Evolutionary conservation across 1,284 basidiomycete genomes (phyloP).

Genomic region (Coniophora puteana): DNA sequence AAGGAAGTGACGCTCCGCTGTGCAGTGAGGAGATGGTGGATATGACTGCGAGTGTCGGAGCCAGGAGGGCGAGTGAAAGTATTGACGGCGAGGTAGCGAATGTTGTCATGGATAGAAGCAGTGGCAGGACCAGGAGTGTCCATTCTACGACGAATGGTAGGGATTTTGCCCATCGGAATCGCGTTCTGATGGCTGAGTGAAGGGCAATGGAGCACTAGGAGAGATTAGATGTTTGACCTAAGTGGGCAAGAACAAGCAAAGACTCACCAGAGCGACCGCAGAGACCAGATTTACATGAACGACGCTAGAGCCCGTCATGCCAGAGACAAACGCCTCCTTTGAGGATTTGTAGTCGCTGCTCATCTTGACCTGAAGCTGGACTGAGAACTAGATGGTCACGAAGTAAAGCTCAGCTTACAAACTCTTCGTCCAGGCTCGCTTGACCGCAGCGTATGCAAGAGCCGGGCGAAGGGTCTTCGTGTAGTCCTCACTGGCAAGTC

Average conservation of each 20-base stretch:
- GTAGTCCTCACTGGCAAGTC: no score
- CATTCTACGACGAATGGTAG: slow-evolving; percentile 56
- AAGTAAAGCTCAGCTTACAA: no score
- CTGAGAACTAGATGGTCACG: neutral
- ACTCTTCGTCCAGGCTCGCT: no score
- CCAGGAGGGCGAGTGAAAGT: slow-evolving; percentile 49
- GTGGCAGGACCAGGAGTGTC: slow-evolving; percentile 65
- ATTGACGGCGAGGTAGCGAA: slow-evolving; percentile 57
- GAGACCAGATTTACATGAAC: slow-evolving; percentile 75
- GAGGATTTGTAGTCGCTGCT: slow-evolving; percentile 63
- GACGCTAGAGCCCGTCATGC: slow-evolving; percentile 75
- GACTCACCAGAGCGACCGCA: slow-evolving; percentile 66
- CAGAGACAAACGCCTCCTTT: slow-evolving; percentile 88
- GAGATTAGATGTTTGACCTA: slow-evolving; percentile 14
- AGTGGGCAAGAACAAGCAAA: slow-evolving; percentile 8
- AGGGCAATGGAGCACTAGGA: slow-evolving; percentile 68
- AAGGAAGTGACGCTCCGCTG: slow-evolving; percentile 47
- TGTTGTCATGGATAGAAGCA: slow-evolving; percentile 77
- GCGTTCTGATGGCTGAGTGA: slow-evolving; percentile 55
- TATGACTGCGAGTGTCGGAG: slow-evolving; percentile 38
- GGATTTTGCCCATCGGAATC: slow-evolving; percentile 34
- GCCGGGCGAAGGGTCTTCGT: no score
- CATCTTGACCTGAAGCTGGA: slow-evolving; percentile 14
- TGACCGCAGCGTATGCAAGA: no score
- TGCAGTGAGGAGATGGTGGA: slow-evolving; percentile 41